Evolutionary conservation across 768 basidiomycete species (phyloP), one percentile per base, ranked within the genome.

Genomic region (Leccinum subtestaceum): DNA sequence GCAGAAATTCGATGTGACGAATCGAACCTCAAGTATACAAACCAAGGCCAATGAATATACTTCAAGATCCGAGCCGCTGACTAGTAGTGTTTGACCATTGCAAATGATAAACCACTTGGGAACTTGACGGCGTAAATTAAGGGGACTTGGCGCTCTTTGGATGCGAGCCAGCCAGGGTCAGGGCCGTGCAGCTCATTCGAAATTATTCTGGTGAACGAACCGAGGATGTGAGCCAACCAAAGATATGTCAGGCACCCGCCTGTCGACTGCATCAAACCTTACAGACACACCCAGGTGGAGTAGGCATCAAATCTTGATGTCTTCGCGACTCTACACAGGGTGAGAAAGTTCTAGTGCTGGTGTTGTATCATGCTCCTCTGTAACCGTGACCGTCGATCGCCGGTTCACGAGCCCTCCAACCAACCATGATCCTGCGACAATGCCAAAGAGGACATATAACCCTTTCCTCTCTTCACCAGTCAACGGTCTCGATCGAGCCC

Each of bases 341-440:
- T 49, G n/a, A 12, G 21, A 52, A 59, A 15, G 23, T 7, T 55
- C 65, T 71, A 72, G 36, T 62, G 55, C 46, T 54, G 53, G 15
- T 45, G 46, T 52, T 49, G 50, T 29, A 10, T 50, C 52, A 34
- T 63, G 38, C 19, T 60, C 60, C 40, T 67, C 64, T 52, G 46
- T 53, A 21, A 60, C 53, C 8, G 2, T 19, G 43, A 27, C 49
- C 10, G 56, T 43, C 6, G 55, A 21, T 53, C 63, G 31, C 31
- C 31, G 61, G 46, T 67, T 65, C 46, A 72, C 56, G 31, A 72
- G 46, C 29, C 76, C 75, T 45, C 79, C 83, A 5, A 78, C 67
- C 7, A 81, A 53, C 74, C 81, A 80, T 1, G 83, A 83, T 4
- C 80, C 76, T 9, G 70, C 79, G 10, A 85, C 53, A 19, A 85